A percentile compares a stretch with the other conserved stretches of the same genome.
Evolutionary conservation across 345 rosid species (phyloP).

Genomic region (Kandelia obovata): DNA sequence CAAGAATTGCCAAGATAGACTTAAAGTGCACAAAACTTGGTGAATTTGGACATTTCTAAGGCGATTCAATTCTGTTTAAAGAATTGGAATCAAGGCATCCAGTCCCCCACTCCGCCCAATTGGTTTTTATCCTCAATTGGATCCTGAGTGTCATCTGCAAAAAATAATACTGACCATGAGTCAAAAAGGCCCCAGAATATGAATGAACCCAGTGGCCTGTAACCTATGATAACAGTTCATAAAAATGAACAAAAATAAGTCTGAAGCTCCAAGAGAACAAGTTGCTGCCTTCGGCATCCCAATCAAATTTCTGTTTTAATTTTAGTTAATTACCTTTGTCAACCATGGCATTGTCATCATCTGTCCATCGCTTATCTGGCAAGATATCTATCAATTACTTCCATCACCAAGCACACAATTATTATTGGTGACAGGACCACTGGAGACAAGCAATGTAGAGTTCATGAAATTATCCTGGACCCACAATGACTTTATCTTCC

Average conservation of each 20-base stretch:
- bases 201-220: neutral
- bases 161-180: slow-evolving; percentile 13
- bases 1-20: too few species aligned
- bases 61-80: too few species aligned
- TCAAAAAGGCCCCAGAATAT: neutral
- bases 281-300: neutral
- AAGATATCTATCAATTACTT: slow-evolving; percentile 23
- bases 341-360: slow-evolving; percentile 46
- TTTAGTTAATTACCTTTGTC: slow-evolving; percentile 53
- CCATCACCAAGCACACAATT: slow-evolving; percentile 1
- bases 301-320: neutral
- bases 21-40: too few species aligned
- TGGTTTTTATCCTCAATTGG: slow-evolving; percentile 75
- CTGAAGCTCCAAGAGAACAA: neutral
- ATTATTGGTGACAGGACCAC: neutral
- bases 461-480: slow-evolving; percentile 55
- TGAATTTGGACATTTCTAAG: too few species aligned
- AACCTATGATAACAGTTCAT: neutral
- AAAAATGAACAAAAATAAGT: slow-evolving; percentile 10
- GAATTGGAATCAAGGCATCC: slow-evolving; percentile 50
- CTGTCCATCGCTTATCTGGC: slow-evolving; percentile 54
- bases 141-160: slow-evolving; percentile 76
- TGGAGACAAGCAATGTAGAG: neutral
- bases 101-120: slow-evolving; percentile 65
- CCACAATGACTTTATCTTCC: slow-evolving; percentile 55